Base-by-base conservation (phyloP, 139 green algal genomes). In the Chlorella sorokiniana region DNA sequence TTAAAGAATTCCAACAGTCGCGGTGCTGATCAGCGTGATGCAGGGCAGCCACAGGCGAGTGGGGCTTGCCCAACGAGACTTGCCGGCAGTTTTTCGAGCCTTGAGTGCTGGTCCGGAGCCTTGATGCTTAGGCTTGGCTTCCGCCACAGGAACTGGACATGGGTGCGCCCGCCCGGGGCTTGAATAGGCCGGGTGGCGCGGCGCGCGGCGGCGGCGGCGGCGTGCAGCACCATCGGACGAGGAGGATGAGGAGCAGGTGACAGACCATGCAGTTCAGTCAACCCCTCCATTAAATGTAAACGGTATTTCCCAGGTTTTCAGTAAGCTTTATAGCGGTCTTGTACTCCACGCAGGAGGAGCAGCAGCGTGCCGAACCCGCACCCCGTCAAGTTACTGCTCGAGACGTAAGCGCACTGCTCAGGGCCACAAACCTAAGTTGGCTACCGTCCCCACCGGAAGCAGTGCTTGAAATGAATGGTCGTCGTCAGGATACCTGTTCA, bases 171-270 rank as follows among this genome's bases (percentile, higher is more conserved):
- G 38, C 38, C 9, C 65, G 65, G 20, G 65, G 65, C 29, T 2
- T 72, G 65, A 72, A 72, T 44, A 35, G 65, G 37, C 65, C 65
- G 37, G 65, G 18, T 20, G 65, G 65, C 65, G 65, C 35, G 11
- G 22, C 35, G 35, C 33, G 38, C 65, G 65, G 35, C 64, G 64
- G 35, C 64, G 64, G 8, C 64, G 35, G 14, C 64, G 64, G 3
- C 33, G 33, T 29, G 64, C 64, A 3, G 64, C 64, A 33, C 35
- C 65, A 31, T 22, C 14, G 3, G 65, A 72, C 5, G 65, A 72
- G 65, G 33, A 44, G 37, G 65, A 48, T 16, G 65, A 45, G 65
- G 37, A 72, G 35, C 35, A 44, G 22, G 65, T 52, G 38, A 10
- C 18, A 10, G 29, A 22, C 56, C n/a, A 33, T 29, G 56, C 56